Evolutionary conservation across 805 yeast species (phyloP).

Genomic region (Teunomyces pallodes): DNA sequence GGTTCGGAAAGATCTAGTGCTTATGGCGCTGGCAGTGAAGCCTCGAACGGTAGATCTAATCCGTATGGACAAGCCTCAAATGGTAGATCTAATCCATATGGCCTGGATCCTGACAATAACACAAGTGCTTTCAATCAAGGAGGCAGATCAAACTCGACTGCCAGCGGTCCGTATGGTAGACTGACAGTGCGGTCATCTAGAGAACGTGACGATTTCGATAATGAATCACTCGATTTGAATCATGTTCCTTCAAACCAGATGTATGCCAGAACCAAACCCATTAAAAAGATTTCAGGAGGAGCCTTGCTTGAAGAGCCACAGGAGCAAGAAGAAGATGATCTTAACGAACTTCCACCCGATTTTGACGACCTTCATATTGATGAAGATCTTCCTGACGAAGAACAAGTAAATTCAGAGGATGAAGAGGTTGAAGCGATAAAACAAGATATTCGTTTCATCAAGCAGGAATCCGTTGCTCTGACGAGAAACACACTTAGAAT

Average conservation of each 20-base stretch:
- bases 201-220: constrained; percentile 17
- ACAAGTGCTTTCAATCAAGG: too few species aligned
- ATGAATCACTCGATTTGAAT: constrained; percentile 38
- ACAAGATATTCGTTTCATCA: constrained; percentile 76
- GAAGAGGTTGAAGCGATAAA: constrained; percentile 87
- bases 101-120: not conserved
- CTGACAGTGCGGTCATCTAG: not conserved
- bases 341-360: constrained; percentile 31
- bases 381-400: constrained; percentile 33
- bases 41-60: not conserved
- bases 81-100: not conserved
- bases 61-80: not conserved
- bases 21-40: not conserved
- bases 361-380: constrained; percentile 41
- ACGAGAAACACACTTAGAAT: constrained; percentile 74
- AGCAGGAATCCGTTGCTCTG: constrained; percentile 81
- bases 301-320: not conserved
- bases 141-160: not conserved
- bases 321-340: constrained; percentile 28
- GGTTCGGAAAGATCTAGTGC: not conserved
- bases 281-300: constrained; percentile 14
- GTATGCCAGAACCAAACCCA: constrained; percentile 13
- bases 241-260: constrained; percentile 33
- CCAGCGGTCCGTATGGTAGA: not conserved
- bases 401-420: constrained; percentile 59